Evolutionary conservation across 2,329 filamentous ascomycete species (phyloP).

Genomic region (Trichoderma sp.): DNA sequence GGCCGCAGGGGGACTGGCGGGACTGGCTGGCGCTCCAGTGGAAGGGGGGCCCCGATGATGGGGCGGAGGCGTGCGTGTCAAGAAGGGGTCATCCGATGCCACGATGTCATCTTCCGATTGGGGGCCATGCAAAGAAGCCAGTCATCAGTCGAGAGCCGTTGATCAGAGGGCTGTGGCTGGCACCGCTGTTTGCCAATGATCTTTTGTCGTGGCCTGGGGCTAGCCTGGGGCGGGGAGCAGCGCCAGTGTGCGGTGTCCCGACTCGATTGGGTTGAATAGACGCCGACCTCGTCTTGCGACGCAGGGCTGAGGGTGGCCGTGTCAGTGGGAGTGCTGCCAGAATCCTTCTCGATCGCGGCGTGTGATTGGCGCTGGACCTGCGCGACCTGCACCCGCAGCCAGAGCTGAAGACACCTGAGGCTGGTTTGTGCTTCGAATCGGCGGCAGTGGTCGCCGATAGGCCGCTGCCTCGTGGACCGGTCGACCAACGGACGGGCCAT

Average conservation of each 20-base stretch:
- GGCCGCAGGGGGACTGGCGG: not conserved
- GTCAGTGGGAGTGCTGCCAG: conserved; percentile 26
- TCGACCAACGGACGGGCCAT: not conserved
- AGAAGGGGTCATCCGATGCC: conserved; percentile 28
- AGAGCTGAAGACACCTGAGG: conserved; percentile 25
- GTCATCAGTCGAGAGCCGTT: conserved; percentile 36
- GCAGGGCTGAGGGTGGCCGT: conserved; percentile 27
- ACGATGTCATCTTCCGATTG: conserved; percentile 39
- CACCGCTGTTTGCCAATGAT: conserved; percentile 35
- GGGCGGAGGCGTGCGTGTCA: not conserved
- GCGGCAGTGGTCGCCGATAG: conserved; percentile 17
- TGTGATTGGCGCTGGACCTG: conserved; percentile 27
- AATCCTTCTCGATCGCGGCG: conserved; percentile 19
- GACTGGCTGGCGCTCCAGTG: not conserved
- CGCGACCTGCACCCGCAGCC: conserved; percentile 1
- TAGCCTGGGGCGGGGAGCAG: conserved; percentile 14
- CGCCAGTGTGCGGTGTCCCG: not conserved
- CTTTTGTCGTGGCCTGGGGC: conserved; percentile 34
- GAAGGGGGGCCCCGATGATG: not conserved
- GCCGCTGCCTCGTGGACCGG: not conserved
- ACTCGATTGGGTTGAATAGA: conserved; percentile 40
- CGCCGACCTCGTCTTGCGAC: conserved; percentile 32
- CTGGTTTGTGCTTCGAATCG: conserved; percentile 18
- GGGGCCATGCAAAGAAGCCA: conserved; percentile 31
- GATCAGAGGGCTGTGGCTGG: conserved; percentile 31